A percentile compares a stretch with the other conserved stretches of the same genome.
Evolutionary conservation across 225 moss, liverwort and hornwort species (phyloP).

Genomic region (Thuidium tamariscinum): DNA sequence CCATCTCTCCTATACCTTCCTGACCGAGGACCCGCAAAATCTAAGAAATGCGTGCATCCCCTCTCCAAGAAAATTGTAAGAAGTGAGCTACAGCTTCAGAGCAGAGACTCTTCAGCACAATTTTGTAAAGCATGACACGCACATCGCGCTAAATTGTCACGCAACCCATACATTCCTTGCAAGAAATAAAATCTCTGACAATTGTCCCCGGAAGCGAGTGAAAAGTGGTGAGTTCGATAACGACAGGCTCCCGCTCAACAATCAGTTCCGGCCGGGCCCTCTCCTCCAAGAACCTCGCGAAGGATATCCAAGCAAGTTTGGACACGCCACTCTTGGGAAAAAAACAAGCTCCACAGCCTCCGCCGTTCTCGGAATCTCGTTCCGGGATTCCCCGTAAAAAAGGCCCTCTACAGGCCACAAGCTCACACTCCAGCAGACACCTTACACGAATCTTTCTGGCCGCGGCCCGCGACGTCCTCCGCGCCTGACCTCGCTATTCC

Average conservation of each 20-base stretch:
- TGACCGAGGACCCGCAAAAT: background rate
- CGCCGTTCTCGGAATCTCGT: background rate
- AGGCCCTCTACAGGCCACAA: background rate
- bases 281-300: background rate
- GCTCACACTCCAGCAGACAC: background rate
- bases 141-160: background rate
- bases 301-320: background rate
- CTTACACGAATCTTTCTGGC: background rate
- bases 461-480: slow-evolving; percentile 5
- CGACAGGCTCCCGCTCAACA: background rate
- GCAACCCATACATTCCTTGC: background rate
- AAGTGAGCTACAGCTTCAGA: background rate
- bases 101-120: background rate
- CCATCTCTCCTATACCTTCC: background rate
- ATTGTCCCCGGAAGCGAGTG: background rate
- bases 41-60: background rate
- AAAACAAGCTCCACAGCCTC: background rate
- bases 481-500: background rate
- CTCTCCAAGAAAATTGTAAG: background rate
- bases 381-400: background rate
- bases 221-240: background rate
- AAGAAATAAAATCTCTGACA: background rate
- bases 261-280: background rate
- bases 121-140: background rate
- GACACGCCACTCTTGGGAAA: background rate